Evolutionary conservation across 495 filamentous ascomycete species (phyloP), one percentile per base, ranked within the genome.

Genomic region (Poronia punctata): DNA sequence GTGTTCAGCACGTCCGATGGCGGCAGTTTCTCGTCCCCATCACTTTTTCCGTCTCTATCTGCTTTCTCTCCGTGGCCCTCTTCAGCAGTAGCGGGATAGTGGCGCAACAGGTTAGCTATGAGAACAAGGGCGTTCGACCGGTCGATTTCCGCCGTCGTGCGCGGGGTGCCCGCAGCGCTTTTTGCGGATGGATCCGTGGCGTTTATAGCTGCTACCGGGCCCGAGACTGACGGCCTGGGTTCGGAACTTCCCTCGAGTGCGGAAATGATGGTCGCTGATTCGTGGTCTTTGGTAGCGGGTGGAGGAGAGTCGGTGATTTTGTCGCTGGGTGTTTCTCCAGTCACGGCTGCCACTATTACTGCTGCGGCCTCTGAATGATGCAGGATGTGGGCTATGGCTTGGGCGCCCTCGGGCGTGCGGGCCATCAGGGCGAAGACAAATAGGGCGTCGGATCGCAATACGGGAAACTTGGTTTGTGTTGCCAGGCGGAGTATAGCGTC

Each of bases 371-470:
- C 68, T 14, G 67, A 57, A 6, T 68, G 60, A n/a, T 70, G 54
- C 19, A 84, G 46, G 15, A 69, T 61, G 25, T 67, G 59, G 4
- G 67, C 46, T 15, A 79, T 75, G n/a, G 68, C 60, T 17, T 50
- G 40, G 16, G 71, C 69, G 3, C 82, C 81, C 8, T 69, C 59
- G 2, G 36, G 18, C 4, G 59, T 55, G 7, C 70, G 60, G 15
- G 76, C 73, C 74, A 90, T 83, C 20, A 89, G 62, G 3, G 84
- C 84, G 11, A 89, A 64, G 3, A 80, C 78, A 53, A 89, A 87
- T 65, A 83, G 78, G 0, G 78, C 78, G 55, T 92, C 84, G 43
- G 78, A 79, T 7, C 79, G 70, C 11, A 90, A 67, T 16, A 79
- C 69, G 1, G 83, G 79, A 67, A 80, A 88, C 50, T 81, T 79